Evolutionary conservation across 495 filamentous ascomycete genomes (phyloP).

Genomic region (Daldinia childiae): DNA sequence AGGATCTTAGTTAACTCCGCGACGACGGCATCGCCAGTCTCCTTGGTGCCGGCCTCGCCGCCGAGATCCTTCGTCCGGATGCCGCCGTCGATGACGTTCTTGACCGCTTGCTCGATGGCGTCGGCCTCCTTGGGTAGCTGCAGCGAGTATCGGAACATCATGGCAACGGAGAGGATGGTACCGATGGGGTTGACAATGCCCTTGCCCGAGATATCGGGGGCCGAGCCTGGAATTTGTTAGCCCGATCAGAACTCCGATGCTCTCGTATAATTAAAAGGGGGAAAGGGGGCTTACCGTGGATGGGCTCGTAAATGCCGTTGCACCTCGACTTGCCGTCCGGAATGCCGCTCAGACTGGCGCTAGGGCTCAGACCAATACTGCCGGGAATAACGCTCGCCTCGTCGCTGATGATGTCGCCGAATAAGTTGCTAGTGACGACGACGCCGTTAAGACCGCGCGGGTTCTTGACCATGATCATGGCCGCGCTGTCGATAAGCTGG

Average conservation of each 20-base stretch:
- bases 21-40: slow-evolving; percentile 85
- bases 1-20: slow-evolving; percentile 70
- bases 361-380: slow-evolving; percentile 87
- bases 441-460: slow-evolving; percentile 91
- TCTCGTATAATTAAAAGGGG: not conserved
- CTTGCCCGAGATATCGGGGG: slow-evolving; percentile 82
- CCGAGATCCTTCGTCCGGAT: slow-evolving; percentile 82
- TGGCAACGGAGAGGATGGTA: slow-evolving; percentile 85
- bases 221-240: slow-evolving; percentile 58
- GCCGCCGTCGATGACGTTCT: slow-evolving; percentile 76
- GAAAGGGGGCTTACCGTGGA: slow-evolving; percentile 80
- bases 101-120: slow-evolving; percentile 82
- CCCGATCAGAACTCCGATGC: not conserved
- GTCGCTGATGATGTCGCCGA: slow-evolving; percentile 96
- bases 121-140: slow-evolving; percentile 75
- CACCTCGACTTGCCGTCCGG: slow-evolving; percentile 79
- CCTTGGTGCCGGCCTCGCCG: slow-evolving; percentile 73
- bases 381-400: slow-evolving; percentile 97
- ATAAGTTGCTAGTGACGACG: slow-evolving; percentile 92
- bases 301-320: slow-evolving; percentile 96
- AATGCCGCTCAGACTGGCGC: slow-evolving; percentile 85
- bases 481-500: slow-evolving; percentile 94
- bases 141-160: slow-evolving; percentile 93
- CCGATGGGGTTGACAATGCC: slow-evolving; percentile 89
- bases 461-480: slow-evolving; percentile 98